Base-by-base conservation (phyloP, 1,139 yeast genomes). In the Nakaseomyces nivariensis region DNA sequence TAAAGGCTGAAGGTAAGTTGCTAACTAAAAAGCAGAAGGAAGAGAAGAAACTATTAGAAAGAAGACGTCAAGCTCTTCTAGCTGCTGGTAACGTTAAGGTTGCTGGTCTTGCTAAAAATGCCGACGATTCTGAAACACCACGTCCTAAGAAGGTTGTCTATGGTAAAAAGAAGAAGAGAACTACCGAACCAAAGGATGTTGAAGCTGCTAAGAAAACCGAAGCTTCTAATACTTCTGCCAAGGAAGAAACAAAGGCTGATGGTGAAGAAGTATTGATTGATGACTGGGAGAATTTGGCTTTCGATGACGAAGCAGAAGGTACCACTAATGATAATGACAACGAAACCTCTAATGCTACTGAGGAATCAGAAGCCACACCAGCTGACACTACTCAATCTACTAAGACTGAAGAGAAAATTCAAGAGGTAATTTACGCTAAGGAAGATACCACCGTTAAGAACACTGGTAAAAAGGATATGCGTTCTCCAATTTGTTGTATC, bases 401-500 rank as follows among this genome's bases (percentile, higher is more conserved):
- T 2, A 43, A 47, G 25, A 8, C 38, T 31, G 54, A 47, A 29
- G 50, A 47, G 25, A 48, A 47, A 29, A 54, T 46, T 7, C 54
- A 56, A 24, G 52, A 49, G 6, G 54, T 52, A 3, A 55, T 46
- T 5, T 52, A 43, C 5, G 51, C 49, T 4, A 43, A 46, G 13
- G 55, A 52, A 40, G 52, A 50, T 26, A 7, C 22, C 3, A 13
- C 62, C 54, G 62, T 56, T 9, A 68, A 61, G 25, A 63, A 62
- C 45, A 63, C 65, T 43, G 63, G 63, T 48, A 55, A 57, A 38
- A 56, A 60, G 24, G 78, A 92, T 62, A 73, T 92, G 64, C 95
- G 99, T 72, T 94, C 99, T 54, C 99, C 99, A 57, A 92, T 92
- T 67, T 92, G 98, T 71, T 90, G 96, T 84, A 94, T 92, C 65